Base-by-base conservation (phyloP, 169 alveolate species). In the Theileria annulata region DNA sequence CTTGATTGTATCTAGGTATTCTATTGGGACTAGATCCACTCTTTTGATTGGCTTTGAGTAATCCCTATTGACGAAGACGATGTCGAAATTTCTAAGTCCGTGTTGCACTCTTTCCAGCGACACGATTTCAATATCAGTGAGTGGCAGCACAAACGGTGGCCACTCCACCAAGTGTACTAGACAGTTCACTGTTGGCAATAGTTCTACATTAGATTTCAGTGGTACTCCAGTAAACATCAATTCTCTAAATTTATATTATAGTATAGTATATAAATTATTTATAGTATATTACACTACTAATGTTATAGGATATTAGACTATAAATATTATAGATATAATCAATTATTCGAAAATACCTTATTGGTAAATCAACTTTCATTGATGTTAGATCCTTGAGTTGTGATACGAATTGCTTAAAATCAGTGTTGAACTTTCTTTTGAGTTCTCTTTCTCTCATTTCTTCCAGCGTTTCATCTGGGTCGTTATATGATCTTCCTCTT, bases 101-200 rank as follows among this genome's bases (percentile, higher is more conserved):
- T 95, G 98, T 69, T 94, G 97, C 4, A 98, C 99, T 72, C 99
- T 91, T 90, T 98, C 99, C 70, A 98, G 95, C 28, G 98, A 96
- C 6, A 96, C 98, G 3, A 95, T 89, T 86, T 98, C 99, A 25
- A 98, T 93, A 67, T 98, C 99, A 62, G 92, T 96, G 59, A 98
- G 93, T 27, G 97, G 92, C 37, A 96, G 92, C 10, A 98, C 98
- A 73, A 97, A 98, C 47, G 98, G 98, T 25, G 99, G 99, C 91
- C 95, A 93, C 78, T 98, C 99, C 47, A 94, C 92, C 62, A 98
- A 80, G 68, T 96, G 97, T 30, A 97, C 96, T 54, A 98, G 79
- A 68, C 99, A 96, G 77, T 96, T 95, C 28, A 96, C 97, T 5
- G 99, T 96, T 0, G 99, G 99, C 76, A 94, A 89, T 23, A 98